phyloP scores from a whole-genome alignment of 176 grass and related monocot genomes.

The Thinopyrum elongatum region DNA sequence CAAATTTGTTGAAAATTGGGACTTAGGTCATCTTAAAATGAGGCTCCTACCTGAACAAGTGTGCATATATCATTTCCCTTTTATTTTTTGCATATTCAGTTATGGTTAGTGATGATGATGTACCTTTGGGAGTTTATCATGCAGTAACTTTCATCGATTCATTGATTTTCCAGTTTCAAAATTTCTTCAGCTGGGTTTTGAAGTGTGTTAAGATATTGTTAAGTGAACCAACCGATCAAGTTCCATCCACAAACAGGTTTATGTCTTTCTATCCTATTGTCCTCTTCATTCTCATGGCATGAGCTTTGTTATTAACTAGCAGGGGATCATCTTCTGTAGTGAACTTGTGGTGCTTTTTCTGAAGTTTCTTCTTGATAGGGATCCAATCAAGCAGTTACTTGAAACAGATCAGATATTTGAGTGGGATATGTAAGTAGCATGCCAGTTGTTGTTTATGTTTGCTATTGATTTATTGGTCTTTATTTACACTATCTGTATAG shows the following conservation, averaged over 20 bases:
- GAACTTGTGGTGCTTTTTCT: slow-evolving; percentile 92
- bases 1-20: background rate
- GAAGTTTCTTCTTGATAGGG: slow-evolving; percentile 79
- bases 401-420: slow-evolving; percentile 62
- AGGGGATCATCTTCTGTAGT: slow-evolving; percentile 38
- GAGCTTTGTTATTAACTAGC: slow-evolving; percentile 34
- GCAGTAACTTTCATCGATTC: slow-evolving; percentile 37
- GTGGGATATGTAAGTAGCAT: slow-evolving; percentile 77
- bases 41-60: slow-evolving; percentile 17
- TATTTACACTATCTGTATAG: background rate
- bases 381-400: slow-evolving; percentile 86
- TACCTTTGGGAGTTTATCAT: slow-evolving; percentile 31
- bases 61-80: background rate
- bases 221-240: slow-evolving; percentile 82
- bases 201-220: slow-evolving; percentile 85
- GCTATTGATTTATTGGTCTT: background rate
- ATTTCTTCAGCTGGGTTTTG: slow-evolving; percentile 96
- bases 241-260: slow-evolving; percentile 73
- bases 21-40: slow-evolving; percentile 2
- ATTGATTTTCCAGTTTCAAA: slow-evolving; percentile 77
- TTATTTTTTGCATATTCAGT: slow-evolving; percentile 1
- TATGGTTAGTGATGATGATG: slow-evolving; percentile 6
- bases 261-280: background rate
- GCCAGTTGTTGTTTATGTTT: slow-evolving; percentile 29
- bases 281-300: slow-evolving; percentile 16